Evolutionary conservation across 208 protist genomes (phyloP), one percentile per base, ranked within the genome.

Genomic region (Trypanosoma brucei): DNA sequence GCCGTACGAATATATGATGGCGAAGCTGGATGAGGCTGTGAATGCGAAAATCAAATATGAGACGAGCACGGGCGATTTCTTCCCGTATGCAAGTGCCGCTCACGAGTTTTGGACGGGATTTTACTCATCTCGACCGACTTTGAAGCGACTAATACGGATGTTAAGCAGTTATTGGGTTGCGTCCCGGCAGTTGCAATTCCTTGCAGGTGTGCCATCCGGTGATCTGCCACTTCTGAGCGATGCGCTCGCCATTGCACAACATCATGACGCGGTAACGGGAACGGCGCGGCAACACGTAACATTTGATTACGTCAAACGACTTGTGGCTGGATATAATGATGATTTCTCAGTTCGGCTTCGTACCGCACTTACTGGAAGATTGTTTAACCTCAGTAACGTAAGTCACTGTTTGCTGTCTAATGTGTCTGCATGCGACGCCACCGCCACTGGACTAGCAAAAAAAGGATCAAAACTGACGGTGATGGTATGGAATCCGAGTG

Each of bases 181-280:
- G 45, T 60, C 70, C n/a, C 14, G 62, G 3, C 62, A 62, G 14
- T 13, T 72, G 55, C 57, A 76, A 39, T 60, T 72, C 33, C 30
- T 57, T 39, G 48, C 36, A 6, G 59, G 48, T 7, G 46, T 64
- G 31, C 59, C 59, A 0, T 45, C 55, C 34, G 53, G 54, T 33
- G 60, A 58, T 9, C n/a, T 60, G n/a, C 38, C 55, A 30, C 30
- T 56, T n/a, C 8, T 75, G 37, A 55, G 50, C 33, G 62, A 75
- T 52, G 64, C 81, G 31, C 48, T 84, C 13, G 77, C 55, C 35
- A 61, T 85, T 49, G 49, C 48, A 68, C 64, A 74, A 52, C 83
- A 92, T 62, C 83, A 90, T 66, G 86, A 93, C 52, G 83, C 50
- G 37, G 57, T 93, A 37, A 72, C 68, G 0, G 86, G 86, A 11